Percentiles rank a stretch among this genome's conserved stretches.
Evolutionary conservation across 2,329 filamentous ascomycete species (phyloP).

Genomic region (Tolypocladium guangdongense): DNA sequence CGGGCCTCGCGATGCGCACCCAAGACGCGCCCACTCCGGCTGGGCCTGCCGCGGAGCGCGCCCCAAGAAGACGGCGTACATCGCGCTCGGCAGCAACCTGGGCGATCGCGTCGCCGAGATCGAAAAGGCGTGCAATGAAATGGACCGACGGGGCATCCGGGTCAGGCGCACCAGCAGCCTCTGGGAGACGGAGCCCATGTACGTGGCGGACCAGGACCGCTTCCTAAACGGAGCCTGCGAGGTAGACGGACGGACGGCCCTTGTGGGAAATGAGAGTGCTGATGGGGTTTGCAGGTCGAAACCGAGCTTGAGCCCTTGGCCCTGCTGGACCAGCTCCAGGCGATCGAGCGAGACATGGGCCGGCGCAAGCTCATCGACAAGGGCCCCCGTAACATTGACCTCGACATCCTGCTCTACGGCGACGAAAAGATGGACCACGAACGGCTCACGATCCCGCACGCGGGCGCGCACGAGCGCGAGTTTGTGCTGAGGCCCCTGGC

Average conservation of each 20-base stretch:
- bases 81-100: conserved; percentile 88
- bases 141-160: conserved; percentile 61
- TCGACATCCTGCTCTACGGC: conserved; percentile 83
- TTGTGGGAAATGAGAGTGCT: not conserved
- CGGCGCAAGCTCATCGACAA: conserved; percentile 82
- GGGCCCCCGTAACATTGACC: conserved; percentile 85
- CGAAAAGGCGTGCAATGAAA: conserved; percentile 68
- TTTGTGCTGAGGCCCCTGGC: conserved; percentile 85
- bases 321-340: conserved; percentile 71
- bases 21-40: conserved; percentile 11
- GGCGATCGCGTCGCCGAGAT: conserved; percentile 79
- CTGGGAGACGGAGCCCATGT: conserved; percentile 96
- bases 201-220: conserved; percentile 74
- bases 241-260: conserved; percentile 32
- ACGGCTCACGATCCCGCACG: conserved; percentile 75
- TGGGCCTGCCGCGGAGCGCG: conserved; percentile 25
- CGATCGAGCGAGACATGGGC: conserved; percentile 70
- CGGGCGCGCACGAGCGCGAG: conserved; percentile 76
- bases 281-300: conserved; percentile 49
- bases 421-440: conserved; percentile 53
- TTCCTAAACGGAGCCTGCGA: conserved; percentile 92
- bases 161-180: conserved; percentile 75
- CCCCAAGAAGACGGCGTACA: conserved; percentile 48
- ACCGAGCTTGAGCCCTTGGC: conserved; percentile 65
- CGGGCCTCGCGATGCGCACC: not conserved